phyloP scores from a whole-genome alignment of 192 early-diverging fungal genomes.

The Entomortierella beljakovae region DNA sequence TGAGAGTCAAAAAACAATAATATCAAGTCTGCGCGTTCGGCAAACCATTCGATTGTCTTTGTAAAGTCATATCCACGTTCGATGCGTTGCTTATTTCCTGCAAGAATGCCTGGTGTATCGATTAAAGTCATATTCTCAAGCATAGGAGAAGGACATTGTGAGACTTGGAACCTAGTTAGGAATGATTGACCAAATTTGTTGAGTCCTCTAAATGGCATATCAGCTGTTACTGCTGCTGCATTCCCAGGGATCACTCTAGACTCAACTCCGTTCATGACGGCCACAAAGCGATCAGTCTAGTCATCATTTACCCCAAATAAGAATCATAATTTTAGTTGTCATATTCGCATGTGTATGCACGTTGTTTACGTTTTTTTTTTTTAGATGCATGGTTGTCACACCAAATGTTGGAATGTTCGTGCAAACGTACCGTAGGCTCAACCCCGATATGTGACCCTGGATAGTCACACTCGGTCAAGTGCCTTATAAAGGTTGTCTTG shows the following conservation, averaged over 20 bases:
- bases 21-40: slow-evolving; percentile 85
- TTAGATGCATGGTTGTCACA: not conserved
- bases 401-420: not conserved
- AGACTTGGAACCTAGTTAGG: slow-evolving; percentile 87
- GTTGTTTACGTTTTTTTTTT: not conserved
- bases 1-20: slow-evolving; percentile 89
- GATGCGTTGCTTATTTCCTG: slow-evolving; percentile 86
- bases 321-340: not conserved
- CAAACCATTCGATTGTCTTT: slow-evolving; percentile 87
- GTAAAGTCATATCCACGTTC: slow-evolving; percentile 88
- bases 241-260: slow-evolving; percentile 87
- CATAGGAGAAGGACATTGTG: slow-evolving; percentile 79
- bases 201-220: slow-evolving; percentile 85
- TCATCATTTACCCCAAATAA: not conserved
- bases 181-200: slow-evolving; percentile 85
- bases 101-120: slow-evolving; percentile 92
- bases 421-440: slow-evolving; percentile 74
- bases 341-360: not conserved
- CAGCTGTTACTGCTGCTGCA: slow-evolving; percentile 85
- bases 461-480: slow-evolving; percentile 81
- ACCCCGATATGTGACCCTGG: slow-evolving; percentile 87
- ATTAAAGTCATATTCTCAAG: slow-evolving; percentile 87
- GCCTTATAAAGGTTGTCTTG: slow-evolving; percentile 87
- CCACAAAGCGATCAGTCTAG: slow-evolving; percentile 87
- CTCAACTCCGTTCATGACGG: slow-evolving; percentile 81